Evolutionary conservation across 164 flowering plant genomes (phyloP).

Genomic region (Taxillus chinensis): DNA sequence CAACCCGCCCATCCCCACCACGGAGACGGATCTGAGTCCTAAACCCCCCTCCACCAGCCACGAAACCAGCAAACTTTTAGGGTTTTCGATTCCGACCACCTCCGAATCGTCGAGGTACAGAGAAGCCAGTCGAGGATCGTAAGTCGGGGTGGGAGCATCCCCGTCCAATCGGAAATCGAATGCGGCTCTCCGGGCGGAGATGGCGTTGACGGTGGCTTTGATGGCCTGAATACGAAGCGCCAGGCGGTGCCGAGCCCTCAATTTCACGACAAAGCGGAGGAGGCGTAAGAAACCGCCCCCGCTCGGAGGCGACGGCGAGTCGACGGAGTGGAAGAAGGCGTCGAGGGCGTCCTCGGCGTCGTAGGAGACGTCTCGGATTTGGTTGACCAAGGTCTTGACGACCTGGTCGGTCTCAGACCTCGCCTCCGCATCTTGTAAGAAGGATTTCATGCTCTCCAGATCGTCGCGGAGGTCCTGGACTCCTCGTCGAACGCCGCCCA

Average conservation of each 20-base stretch:
- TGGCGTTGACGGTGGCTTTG: background rate
- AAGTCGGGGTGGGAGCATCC: background rate
- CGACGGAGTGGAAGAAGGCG: background rate
- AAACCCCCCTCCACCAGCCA: conserved; percentile 4
- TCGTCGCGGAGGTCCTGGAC: background rate
- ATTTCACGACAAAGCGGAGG: background rate
- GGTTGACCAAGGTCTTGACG: conserved; percentile 10
- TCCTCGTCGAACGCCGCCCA: background rate
- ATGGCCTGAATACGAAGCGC: conserved; percentile 6
- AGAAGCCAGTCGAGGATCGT: conserved; percentile 7
- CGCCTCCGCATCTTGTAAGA: conserved; percentile 10
- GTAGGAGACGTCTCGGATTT: conserved; percentile 10
- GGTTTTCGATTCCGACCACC: conserved; percentile 11
- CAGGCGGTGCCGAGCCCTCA: conserved; percentile 1
- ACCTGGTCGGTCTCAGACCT: background rate
- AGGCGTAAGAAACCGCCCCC: background rate
- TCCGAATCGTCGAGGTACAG: conserved; percentile 13
- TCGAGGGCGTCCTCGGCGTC: conserved; percentile 12
- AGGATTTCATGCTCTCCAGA: conserved; percentile 6
- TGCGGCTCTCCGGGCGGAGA: background rate
- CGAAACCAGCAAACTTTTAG: conserved; percentile 1
- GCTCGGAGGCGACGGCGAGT: background rate
- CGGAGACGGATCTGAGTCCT: background rate
- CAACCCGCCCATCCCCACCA: conserved; percentile 13
- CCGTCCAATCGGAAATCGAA: background rate